Conservation (phyloP, 148 eudicot species). For the Fagopyrum homotropicum region DNA sequence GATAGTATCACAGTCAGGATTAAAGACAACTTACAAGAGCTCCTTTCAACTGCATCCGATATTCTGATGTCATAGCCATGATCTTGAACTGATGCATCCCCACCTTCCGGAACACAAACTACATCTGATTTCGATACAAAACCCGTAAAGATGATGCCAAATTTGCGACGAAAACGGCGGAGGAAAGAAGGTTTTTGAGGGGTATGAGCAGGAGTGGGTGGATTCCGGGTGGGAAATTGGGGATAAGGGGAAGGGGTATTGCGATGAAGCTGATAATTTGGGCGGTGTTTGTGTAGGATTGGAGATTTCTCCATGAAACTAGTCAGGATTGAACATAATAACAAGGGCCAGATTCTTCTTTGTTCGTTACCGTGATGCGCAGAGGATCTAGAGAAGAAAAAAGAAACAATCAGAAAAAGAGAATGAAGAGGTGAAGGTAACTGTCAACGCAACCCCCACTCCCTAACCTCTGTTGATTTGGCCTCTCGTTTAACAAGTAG, state of each 20-base stretch:
- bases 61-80: neutral
- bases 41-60: neutral
- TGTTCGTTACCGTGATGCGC: neutral
- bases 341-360: neutral
- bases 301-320: neutral
- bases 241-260: neutral
- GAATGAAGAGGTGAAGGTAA: too few species aligned
- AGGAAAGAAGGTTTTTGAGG: neutral
- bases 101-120: neutral
- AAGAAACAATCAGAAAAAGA: neutral
- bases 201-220: neutral
- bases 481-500: too few species aligned
- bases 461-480: too few species aligned
- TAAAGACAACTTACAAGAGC: neutral
- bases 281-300: neutral
- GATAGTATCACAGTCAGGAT: neutral
- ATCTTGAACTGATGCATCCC: neutral
- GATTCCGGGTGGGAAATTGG: neutral
- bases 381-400: neutral
- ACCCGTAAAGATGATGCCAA: neutral
- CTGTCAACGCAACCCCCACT: too few species aligned
- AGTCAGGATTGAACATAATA: neutral
- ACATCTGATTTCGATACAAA: neutral
- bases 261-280: neutral
- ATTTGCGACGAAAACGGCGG: neutral